phyloP scores from a whole-genome alignment of 1,139 yeast genomes.

The Diutina ranongensis region DNA sequence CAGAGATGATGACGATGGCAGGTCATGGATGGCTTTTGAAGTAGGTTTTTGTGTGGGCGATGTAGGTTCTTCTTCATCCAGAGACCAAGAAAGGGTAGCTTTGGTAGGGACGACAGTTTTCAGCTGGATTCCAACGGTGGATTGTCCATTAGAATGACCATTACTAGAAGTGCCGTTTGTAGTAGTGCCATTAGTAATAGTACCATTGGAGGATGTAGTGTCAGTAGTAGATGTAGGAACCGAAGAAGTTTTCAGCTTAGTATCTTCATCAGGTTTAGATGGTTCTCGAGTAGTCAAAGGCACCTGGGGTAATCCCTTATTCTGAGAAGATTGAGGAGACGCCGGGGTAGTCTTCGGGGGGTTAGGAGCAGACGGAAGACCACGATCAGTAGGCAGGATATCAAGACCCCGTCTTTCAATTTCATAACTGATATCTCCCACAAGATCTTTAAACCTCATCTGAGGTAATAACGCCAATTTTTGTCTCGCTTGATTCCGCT shows the following conservation, averaged over 20 bases:
- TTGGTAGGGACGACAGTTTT: slow-evolving; percentile 65
- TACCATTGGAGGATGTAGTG: background rate
- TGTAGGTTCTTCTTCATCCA: slow-evolving; percentile 52
- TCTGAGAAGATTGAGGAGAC: background rate
- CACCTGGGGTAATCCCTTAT: background rate
- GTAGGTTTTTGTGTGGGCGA: background rate
- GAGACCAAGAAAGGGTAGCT: slow-evolving; percentile 73
- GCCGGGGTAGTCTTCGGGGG: background rate
- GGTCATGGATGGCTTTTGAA: background rate
- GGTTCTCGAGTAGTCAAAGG: too few relatives aligned
- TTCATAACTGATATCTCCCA: slow-evolving; percentile 80
- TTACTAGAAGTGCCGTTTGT: background rate
- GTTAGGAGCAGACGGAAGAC: background rate
- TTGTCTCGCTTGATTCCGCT: slow-evolving; percentile 91
- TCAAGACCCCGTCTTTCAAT: slow-evolving; percentile 62
- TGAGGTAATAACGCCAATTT: slow-evolving; percentile 80
- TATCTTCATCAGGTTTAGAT: too few relatives aligned
- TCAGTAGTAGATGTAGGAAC: too few relatives aligned
- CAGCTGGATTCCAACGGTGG: slow-evolving; percentile 26
- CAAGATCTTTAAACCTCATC: slow-evolving; percentile 76
- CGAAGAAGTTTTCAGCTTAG: too few relatives aligned
- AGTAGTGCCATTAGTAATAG: background rate
- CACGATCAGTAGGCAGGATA: too few relatives aligned
- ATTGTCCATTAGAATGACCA: background rate
- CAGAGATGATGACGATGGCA: too few relatives aligned